These are phyloP conservation scores for Plectosphaerella sp. DNA, from an alignment of 2,329 filamentous ascomycete species.

Conservation along the genomic window DNA sequence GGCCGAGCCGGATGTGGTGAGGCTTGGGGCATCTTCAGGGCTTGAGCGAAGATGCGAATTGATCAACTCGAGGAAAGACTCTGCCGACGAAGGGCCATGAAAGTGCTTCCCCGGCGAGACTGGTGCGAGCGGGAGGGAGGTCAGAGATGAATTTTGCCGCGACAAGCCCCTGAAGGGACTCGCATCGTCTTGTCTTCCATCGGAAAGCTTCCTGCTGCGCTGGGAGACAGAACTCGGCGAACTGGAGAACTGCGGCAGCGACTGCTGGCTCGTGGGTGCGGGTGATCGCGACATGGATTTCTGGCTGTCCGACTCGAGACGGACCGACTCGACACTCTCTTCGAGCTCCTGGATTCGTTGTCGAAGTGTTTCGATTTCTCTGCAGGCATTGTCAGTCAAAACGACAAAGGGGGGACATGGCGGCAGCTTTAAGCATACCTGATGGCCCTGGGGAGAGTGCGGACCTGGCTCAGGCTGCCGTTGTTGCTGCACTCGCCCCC, in stretches of 20 bases:
- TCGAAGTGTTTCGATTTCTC: conserved; percentile 31
- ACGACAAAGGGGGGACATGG: no score
- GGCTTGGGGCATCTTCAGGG: no score
- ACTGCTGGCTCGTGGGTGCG: not conserved
- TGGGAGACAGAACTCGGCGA: not conserved
- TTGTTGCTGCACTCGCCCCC: conserved; percentile 28
- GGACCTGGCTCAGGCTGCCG: conserved; percentile 22
- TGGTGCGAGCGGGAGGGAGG: not conserved
- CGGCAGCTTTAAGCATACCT: conserved; percentile 1
- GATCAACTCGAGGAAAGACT: not conserved
- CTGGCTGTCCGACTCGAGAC: not conserved
- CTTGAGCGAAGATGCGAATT: conserved; percentile 15
- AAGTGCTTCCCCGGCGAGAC: not conserved
- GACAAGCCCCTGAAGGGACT: no score
- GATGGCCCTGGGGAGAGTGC: conserved; percentile 21
- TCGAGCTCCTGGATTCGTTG: conserved; percentile 23
- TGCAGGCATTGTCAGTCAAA: not conserved
- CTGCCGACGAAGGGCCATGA: not conserved
- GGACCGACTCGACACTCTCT: not conserved
- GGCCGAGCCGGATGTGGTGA: conserved; percentile 1
- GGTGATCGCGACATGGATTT: not conserved
- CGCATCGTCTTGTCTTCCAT: no score
- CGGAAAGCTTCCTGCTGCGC: no score
- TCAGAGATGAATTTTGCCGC: not conserved
- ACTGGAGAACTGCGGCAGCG: not conserved